A percentile compares a stretch with the other conserved stretches of the same genome.
Conservation (phyloP, 148 eudicot genomes). For the Tetragonia tetragonoides region DNA sequence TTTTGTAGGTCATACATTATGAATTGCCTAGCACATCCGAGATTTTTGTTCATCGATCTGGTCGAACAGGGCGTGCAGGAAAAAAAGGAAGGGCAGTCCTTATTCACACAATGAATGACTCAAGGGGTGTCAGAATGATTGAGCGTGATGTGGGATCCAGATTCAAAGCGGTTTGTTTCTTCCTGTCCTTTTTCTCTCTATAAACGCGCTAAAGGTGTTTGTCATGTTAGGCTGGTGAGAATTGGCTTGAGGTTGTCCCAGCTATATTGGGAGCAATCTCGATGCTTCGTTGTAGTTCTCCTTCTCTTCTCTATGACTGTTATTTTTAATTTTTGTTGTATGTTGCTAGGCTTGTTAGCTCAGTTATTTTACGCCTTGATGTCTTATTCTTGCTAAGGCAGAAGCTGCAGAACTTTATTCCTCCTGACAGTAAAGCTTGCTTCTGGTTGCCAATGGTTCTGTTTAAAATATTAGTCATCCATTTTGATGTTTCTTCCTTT, state of each 20-base stretch:
- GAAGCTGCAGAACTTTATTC: no score
- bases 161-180: constrained; percentile 55
- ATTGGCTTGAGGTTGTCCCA: not conserved
- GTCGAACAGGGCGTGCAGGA: constrained; percentile 99
- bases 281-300: not conserved
- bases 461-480: no score
- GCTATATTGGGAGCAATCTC: not conserved
- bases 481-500: no score
- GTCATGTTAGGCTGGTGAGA: not conserved
- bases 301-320: not conserved
- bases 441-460: no score
- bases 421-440: no score
- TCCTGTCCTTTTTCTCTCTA: not conserved
- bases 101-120: constrained; percentile 50
- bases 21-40: constrained; percentile 85
- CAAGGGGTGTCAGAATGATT: constrained; percentile 54
- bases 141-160: constrained; percentile 87
- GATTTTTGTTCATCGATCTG: constrained; percentile 93
- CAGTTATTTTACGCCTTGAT: no score
- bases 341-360: not conserved
- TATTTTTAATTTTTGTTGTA: not conserved
- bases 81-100: constrained; percentile 90
- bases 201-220: not conserved
- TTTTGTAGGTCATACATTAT: constrained; percentile 73
- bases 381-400: no score